A percentile compares a stretch with the other conserved stretches of the same genome.
Conservation (phyloP, 768 basidiomycete species). For the Porpolomopsis calyptriformis region DNA sequence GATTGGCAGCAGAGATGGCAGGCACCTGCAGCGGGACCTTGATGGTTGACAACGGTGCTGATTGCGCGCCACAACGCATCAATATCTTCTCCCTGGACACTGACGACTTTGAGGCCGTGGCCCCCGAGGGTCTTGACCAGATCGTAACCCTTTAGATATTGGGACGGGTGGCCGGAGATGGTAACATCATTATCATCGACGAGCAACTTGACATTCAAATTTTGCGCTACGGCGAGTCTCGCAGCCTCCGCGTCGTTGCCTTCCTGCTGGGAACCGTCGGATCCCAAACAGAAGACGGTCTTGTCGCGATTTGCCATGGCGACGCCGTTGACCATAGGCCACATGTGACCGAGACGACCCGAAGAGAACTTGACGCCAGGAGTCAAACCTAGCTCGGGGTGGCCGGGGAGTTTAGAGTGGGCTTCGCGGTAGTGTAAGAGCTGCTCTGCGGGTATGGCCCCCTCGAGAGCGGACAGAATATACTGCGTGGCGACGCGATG, state of each 20-base stretch:
- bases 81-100: slow-evolving; percentile 68
- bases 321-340: slow-evolving; percentile 78
- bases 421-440: slow-evolving; percentile 81
- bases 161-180: slow-evolving; percentile 82
- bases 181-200: slow-evolving; percentile 91
- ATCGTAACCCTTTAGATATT: slow-evolving; percentile 75
- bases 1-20: slow-evolving; percentile 12
- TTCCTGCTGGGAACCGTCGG: slow-evolving; percentile 87
- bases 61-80: slow-evolving; percentile 68
- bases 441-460: slow-evolving; percentile 59
- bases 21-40: slow-evolving; percentile 78
- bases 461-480: slow-evolving; percentile 68
- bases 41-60: slow-evolving; percentile 38
- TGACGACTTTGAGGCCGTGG: slow-evolving; percentile 70
- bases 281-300: slow-evolving; percentile 73
- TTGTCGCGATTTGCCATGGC: slow-evolving; percentile 71
- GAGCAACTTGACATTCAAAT: slow-evolving; percentile 74
- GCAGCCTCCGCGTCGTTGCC: slow-evolving; percentile 89
- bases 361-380: slow-evolving; percentile 93
- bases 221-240: slow-evolving; percentile 73
- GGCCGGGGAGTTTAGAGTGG: slow-evolving; percentile 78
- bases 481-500: slow-evolving; percentile 90
- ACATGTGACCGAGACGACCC: slow-evolving; percentile 87
- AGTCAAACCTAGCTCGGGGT: slow-evolving; percentile 81
- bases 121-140: slow-evolving; percentile 64